These are phyloP conservation scores for Phylloporus gajari DNA, from an alignment of 1,284 basidiomycete genomes.

Conservation along the genomic window DNA sequence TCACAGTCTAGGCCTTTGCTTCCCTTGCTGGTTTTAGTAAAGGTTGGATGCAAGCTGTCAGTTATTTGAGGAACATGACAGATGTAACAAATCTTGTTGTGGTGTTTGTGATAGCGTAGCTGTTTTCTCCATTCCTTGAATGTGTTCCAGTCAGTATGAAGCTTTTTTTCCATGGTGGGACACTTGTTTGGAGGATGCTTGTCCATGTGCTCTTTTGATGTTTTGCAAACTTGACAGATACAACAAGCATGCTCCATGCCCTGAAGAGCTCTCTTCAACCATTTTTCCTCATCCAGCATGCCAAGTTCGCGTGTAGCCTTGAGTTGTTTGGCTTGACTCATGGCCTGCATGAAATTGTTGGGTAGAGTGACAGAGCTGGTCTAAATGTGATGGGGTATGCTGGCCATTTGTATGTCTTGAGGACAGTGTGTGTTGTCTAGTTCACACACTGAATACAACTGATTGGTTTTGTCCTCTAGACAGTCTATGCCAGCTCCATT, in stretches of 20 bases:
- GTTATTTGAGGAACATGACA: conserved; percentile 1
- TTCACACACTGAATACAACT: background rate
- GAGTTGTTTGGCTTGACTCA: background rate
- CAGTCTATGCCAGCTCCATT: background rate
- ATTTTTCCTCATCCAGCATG: background rate
- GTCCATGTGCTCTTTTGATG: too few relatives aligned
- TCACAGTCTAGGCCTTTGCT: background rate
- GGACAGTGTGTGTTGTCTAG: background rate
- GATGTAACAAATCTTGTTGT: background rate
- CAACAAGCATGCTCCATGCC: background rate
- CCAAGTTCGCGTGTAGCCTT: background rate
- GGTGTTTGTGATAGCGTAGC: background rate
- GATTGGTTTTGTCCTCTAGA: background rate
- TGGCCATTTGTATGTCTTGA: background rate
- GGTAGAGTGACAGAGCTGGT: too few relatives aligned
- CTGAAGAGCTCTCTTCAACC: too few relatives aligned
- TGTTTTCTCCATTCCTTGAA: background rate
- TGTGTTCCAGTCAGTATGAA: background rate
- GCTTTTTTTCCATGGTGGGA: background rate
- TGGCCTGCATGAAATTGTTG: background rate
- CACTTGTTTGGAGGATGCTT: background rate
- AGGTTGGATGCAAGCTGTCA: background rate
- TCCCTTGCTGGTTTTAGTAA: background rate
- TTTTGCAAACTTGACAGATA: background rate
- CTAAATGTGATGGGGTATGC: background rate